These are phyloP conservation scores for Apiotrichum brassicae DNA, from an alignment of 1,284 basidiomycete species.

Conservation along the genomic window DNA sequence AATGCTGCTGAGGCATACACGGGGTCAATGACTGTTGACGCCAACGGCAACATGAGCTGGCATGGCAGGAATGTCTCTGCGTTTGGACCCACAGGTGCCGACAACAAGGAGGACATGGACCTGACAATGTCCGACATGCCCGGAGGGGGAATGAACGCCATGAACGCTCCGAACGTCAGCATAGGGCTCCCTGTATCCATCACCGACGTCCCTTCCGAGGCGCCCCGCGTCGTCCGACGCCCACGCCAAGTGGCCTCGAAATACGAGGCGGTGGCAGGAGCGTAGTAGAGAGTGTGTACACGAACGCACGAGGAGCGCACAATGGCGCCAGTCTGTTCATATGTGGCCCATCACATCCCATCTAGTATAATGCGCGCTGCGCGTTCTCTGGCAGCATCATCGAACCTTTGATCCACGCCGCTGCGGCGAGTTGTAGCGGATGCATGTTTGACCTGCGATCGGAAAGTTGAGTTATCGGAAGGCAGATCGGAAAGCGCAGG, in stretches of 20 bases:
- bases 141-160: neutral
- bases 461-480: too few species aligned
- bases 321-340: too few species aligned
- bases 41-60: neutral
- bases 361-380: constrained; percentile 1
- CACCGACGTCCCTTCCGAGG: neutral
- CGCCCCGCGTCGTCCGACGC: neutral
- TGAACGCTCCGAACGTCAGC: neutral
- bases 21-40: neutral
- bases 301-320: too few species aligned
- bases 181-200: neutral
- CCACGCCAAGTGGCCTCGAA: neutral
- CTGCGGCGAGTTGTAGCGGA: constrained; percentile 4
- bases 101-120: neutral
- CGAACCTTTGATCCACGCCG: neutral
- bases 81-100: neutral
- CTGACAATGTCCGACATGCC: neutral
- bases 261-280: neutral
- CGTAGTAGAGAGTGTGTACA: neutral
- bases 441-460: constrained; percentile 1
- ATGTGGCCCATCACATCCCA: neutral
- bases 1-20: neutral
- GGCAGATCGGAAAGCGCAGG: too few species aligned
- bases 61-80: neutral
- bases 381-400: constrained; percentile 1